phyloP scores from a whole-genome alignment of 768 basidiomycete genomes.

The Mycena sanguinolenta region DNA sequence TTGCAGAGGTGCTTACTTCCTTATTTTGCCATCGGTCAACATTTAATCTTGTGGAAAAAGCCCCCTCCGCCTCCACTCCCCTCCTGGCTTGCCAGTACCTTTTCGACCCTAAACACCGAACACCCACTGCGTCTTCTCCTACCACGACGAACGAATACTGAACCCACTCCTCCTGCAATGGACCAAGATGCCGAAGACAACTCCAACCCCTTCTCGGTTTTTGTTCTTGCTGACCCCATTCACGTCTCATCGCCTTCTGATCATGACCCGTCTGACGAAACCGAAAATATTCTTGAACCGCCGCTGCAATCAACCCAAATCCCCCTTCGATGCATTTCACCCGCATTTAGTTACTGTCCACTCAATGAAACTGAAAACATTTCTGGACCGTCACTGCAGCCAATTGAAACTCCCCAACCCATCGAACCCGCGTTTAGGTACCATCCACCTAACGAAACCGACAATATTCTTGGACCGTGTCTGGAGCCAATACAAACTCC shows the following conservation, averaged over 20 bases:
- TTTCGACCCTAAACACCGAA: constrained; percentile 48
- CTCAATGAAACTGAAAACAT: too few species aligned
- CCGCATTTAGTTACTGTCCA: constrained; percentile 6
- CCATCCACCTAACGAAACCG: constrained; percentile 1
- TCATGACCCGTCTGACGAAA: not conserved
- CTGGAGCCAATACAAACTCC: constrained; percentile 18
- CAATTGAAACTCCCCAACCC: too few species aligned
- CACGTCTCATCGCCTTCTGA: constrained; percentile 5
- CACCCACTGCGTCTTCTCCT: constrained; percentile 52
- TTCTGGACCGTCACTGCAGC: too few species aligned
- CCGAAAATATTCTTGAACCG: constrained; percentile 23
- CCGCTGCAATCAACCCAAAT: constrained; percentile 16
- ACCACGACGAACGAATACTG: constrained; percentile 35
- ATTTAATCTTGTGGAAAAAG: not conserved
- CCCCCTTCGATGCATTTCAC: not conserved
- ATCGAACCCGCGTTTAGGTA: too few species aligned
- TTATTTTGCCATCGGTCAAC: not conserved
- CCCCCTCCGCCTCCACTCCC: constrained; percentile 37
- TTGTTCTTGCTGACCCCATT: constrained; percentile 25
- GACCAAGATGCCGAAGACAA: constrained; percentile 12
- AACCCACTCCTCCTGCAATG: constrained; percentile 2
- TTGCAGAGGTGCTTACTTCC: constrained; percentile 1
- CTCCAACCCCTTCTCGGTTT: constrained; percentile 19
- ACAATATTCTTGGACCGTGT: constrained; percentile 16
- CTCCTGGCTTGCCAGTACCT: constrained; percentile 59